phyloP scores from a whole-genome alignment of 192 early-diverging fungal species.

The Lobosporangium transversale region DNA sequence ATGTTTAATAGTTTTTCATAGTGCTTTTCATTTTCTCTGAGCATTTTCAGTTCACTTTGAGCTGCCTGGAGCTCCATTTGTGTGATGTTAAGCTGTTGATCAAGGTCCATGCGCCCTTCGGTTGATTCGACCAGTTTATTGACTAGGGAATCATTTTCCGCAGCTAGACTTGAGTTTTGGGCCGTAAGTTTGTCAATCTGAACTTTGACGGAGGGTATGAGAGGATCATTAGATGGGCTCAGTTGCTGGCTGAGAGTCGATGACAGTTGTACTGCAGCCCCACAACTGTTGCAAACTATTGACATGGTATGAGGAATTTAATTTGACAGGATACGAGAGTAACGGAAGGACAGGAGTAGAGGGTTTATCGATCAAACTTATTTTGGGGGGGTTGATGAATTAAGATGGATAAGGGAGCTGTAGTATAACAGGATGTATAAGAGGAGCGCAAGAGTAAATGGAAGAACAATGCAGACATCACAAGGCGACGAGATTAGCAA shows the following conservation, averaged over 20 bases:
- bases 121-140: constrained; percentile 51
- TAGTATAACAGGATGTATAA: not conserved
- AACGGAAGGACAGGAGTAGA: not conserved
- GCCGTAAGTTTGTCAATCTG: constrained; percentile 47
- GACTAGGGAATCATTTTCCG: constrained; percentile 50
- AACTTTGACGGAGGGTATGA: constrained; percentile 48
- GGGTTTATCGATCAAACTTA: not conserved
- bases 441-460: not conserved
- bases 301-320: constrained; percentile 18
- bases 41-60: constrained; percentile 36
- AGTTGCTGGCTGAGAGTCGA: constrained; percentile 19
- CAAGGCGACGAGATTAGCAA: no score
- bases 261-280: constrained; percentile 38
- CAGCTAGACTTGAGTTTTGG: constrained; percentile 43
- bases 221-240: constrained; percentile 23
- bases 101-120: constrained; percentile 47
- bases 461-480: not conserved
- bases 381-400: not conserved
- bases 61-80: constrained; percentile 49
- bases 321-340: not conserved
- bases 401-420: not conserved
- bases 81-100: constrained; percentile 41
- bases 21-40: constrained; percentile 32
- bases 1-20: constrained; percentile 42
- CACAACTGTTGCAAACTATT: constrained; percentile 47